Percentiles rank a stretch among this genome's conserved stretches.
These are phyloP conservation scores for Tetrapisispora nanseiensis DNA, from an alignment of 805 yeast genomes.

Conservation along the genomic window DNA sequence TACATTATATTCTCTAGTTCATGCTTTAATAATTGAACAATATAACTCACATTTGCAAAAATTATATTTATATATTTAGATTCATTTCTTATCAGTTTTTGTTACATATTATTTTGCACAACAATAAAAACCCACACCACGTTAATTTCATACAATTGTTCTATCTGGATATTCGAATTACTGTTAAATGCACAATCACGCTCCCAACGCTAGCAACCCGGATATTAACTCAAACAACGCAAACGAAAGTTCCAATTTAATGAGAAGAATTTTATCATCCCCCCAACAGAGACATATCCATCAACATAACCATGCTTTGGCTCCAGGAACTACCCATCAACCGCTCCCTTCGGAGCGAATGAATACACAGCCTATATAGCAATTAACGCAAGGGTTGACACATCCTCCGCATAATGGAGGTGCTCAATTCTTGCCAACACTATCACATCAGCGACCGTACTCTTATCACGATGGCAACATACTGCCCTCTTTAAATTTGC, in stretches of 20 bases:
- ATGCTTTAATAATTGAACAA: too few relatives aligned
- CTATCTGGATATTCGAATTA: too few relatives aligned
- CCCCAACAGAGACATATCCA: not conserved
- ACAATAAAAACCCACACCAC: too few relatives aligned
- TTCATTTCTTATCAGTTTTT: too few relatives aligned
- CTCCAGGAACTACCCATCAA: not conserved
- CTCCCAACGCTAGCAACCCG: not conserved
- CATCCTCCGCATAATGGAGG: not conserved
- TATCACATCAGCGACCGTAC: not conserved
- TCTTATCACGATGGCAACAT: not conserved
- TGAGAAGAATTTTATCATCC: not conserved
- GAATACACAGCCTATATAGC: not conserved
- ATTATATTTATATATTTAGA: too few relatives aligned
- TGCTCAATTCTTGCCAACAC: not conserved
- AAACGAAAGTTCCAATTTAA: not conserved
- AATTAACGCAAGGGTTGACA: constrained; percentile 1
- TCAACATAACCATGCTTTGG: not conserved
- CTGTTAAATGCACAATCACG: too few relatives aligned
- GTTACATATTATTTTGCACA: too few relatives aligned
- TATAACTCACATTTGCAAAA: too few relatives aligned
- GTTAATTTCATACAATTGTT: too few relatives aligned
- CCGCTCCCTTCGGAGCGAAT: not conserved
- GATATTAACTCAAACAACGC: not conserved
- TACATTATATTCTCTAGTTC: too few relatives aligned
- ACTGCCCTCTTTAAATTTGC: not conserved